Evolutionary conservation across 2,329 filamentous ascomycete species (phyloP), one percentile per base, ranked within the genome.

Genomic region (Fusarium agapanthi): DNA sequence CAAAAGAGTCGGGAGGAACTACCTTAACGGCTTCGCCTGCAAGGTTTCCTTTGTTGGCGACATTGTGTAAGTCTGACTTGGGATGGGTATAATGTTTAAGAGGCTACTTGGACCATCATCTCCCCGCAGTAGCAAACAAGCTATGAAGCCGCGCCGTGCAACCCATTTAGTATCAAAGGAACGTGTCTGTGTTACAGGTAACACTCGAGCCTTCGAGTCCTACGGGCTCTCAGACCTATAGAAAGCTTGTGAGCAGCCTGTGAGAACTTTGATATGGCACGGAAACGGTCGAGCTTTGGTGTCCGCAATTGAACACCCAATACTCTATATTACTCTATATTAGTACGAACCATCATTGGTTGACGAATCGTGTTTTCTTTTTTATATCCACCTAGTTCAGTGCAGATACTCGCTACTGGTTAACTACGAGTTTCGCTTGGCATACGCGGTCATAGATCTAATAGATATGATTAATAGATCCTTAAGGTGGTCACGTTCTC

Each of bases 401-500:
- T 53, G 44, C 61, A 51, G 26, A 51, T 50, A 51, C 26, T 51
- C 43, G 53, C 45, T 53, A 51, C 43, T 47, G 35, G 30, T 35
- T 43, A 47, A 43, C 48, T 56, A 55, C 30, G n/a, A 32, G 32
- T 47, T 28, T 58, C 45, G 45, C 61, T 51, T 65, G 50, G 44
- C 40, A 44, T 24, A 44, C 13, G 56, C n/a, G 35, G 34, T 26
- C 40, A 54, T 38, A 32, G 54, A 68, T 68, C 37, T 68, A 16
- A 45, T n/a, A 38, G 30, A 59, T 26, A 41, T 30, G 40, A 16
- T 37, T 9, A 18, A 37, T 24, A n/a, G 34, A 58, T 60, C 24
- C 40, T 22, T 50, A 64, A 58, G 34, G 38, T 40, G 48, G 48
- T 55, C 56, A 61, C 58, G 58, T 61, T 66, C 35, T 38, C 24